These are phyloP conservation scores for Phytophthora podocarpi DNA, from an alignment of 352 stramenopile genomes.

Conservation along the genomic window DNA sequence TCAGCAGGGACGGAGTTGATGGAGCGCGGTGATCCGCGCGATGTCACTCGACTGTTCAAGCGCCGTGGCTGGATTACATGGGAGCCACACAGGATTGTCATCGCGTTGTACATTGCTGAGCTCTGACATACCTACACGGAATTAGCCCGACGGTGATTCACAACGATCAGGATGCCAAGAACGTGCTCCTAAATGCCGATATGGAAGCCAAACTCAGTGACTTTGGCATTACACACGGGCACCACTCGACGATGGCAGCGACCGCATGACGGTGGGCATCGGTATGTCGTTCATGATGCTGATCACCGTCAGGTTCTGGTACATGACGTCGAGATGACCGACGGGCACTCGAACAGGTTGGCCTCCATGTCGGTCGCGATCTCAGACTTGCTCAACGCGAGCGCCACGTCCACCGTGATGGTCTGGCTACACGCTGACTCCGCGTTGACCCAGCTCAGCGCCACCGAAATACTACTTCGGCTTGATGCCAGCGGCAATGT, in stretches of 20 bases:
- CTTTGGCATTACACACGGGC: slow-evolving; percentile 67
- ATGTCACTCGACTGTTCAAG: slow-evolving; percentile 58
- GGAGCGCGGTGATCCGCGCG: slow-evolving; percentile 65
- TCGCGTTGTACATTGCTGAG: slow-evolving; percentile 69
- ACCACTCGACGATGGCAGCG: slow-evolving; percentile 48
- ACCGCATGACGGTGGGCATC: slow-evolving; percentile 69
- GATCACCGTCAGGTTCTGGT: slow-evolving; percentile 52
- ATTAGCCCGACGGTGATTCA: slow-evolving; percentile 63
- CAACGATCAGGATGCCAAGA: slow-evolving; percentile 53
- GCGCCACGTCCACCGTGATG: slow-evolving; percentile 42
- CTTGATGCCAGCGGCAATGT: too few species aligned
- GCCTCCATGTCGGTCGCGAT: slow-evolving; percentile 40
- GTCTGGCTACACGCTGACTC: slow-evolving; percentile 53
- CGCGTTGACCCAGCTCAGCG: slow-evolving; percentile 61
- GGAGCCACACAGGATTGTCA: slow-evolving; percentile 55
- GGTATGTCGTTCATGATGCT: slow-evolving; percentile 67
- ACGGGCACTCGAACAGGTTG: slow-evolving; percentile 47
- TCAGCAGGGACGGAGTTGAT: slow-evolving; percentile 69
- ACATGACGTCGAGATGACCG: slow-evolving; percentile 34
- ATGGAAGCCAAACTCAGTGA: slow-evolving; percentile 77
- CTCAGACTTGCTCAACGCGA: slow-evolving; percentile 43
- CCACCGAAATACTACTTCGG: slow-evolving; percentile 53
- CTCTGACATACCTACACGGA: slow-evolving; percentile 65
- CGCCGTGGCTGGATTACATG: slow-evolving; percentile 47
- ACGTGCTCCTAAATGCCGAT: slow-evolving; percentile 48